Base-by-base conservation (phyloP, 805 yeast species). In the Phaffomyces opuntiae region DNA sequence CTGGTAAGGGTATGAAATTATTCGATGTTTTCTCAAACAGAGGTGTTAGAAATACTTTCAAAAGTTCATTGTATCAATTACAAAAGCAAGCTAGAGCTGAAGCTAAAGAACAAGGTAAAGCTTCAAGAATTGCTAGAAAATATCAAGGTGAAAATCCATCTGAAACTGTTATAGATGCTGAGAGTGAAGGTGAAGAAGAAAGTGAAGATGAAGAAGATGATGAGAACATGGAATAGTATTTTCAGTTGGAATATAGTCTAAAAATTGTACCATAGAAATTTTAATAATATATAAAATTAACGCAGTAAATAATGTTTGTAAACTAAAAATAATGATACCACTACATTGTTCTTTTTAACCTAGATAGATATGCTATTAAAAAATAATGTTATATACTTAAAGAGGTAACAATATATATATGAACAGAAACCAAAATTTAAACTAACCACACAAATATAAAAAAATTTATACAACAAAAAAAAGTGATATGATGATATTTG, bases 1-100 rank as follows among this genome's bases (percentile, higher is more conserved):
- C 85, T 38, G 74, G 75, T 43, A 83, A 89, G 16, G 83, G 85
- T 13, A 71, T 93, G 64, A 90, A 89, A 69, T 76, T 93, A 69
- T 93, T 97, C 96, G 98, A 93, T 67, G 75, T 82, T 9, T 85
- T 90, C 63, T 77, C 87, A 44, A 93, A 93, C 68, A 71, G 78
- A 50, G 74, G 91, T 14, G 90, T 90, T 17, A 77, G 96, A 57
- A 71, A 71, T 40, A 68, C 84, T 3, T 83, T 91, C 65, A 77
- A 74, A 40, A 72, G 68, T 11, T 83, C 82, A 48, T 69, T 87
- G 60, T 68, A 63, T 43, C 62, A 60, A 2, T 63, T 84, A 42
- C 87, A 83, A 67, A 56, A 51, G 12, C 57, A 57, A 38, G 91
- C 91, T 17, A 74, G 76, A 55, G 72, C 66, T 35, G 80, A 75